Base-by-base conservation (phyloP, 768 basidiomycete genomes). In the Xerocomus potaroensis region DNA sequence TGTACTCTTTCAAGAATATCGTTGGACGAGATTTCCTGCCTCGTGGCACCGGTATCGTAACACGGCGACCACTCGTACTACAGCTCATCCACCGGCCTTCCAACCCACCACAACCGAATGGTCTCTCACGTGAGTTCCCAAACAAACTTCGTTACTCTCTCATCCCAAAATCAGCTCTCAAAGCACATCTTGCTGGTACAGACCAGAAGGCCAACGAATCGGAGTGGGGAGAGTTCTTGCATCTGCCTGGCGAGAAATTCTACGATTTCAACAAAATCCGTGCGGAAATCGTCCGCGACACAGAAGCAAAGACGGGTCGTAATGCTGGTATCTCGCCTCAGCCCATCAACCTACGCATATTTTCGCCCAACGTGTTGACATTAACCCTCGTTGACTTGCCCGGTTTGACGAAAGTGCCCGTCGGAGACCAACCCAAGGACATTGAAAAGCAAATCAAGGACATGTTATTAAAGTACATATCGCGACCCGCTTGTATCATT, bases 191-290 rank as follows among this genome's bases (percentile, higher is more conserved):
- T 71, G 73, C 69, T 49, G 72, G 73, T 10, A 63, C 69, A 24
- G 88, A 89, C 70, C 83, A 85, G 51, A 73, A 79, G 23, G 90
- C 87, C 68, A 98, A 98, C 65, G 74, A 83, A 45, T 83, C 96
- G 57, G 96, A 98, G 68, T 99, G 96, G 96, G 96, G 95, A 58
- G 96, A 99, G 69, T 99, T 99, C 77, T 75, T 97, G 24, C 92
- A 93, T 59, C 78, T 97, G 31, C 96, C 95, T 0, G 88, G 89
- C 49, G 89, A 98, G 73, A 99, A 98, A 71, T 94, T 98, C 70
- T 91, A 85, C 66, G 95, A 99, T 72, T 99, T 99, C 72, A 77
- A 83, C 69, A 94, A 96, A 76, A 96, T 98, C 64, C 77, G 95
- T 48, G 90, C 87, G 32, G 96, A 99, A 69, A 99, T 99, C 55